A percentile compares a stretch with the other conserved stretches of the same genome.
phyloP scores from a whole-genome alignment of 1,139 yeast genomes.

The Sugiyamaella paludigena region DNA sequence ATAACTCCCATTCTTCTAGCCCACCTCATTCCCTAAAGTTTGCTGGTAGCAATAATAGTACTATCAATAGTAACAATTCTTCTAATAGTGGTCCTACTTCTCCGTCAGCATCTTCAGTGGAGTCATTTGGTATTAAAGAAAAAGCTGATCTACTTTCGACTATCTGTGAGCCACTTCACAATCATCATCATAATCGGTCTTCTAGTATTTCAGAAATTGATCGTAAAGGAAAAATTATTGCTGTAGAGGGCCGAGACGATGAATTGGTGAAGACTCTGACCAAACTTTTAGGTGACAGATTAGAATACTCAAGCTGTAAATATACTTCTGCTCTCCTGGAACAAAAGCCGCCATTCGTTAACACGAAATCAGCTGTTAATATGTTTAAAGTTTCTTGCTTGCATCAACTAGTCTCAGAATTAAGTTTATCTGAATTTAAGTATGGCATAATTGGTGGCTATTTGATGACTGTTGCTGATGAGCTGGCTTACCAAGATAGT shows the following conservation, averaged over 20 bases:
- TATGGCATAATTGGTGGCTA: conserved; percentile 31
- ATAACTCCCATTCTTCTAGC: background rate
- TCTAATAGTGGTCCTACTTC: background rate
- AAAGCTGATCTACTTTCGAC: conserved; percentile 31
- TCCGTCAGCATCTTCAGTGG: conserved; percentile 10
- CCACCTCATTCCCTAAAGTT: conserved; percentile 19
- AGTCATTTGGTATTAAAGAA: conserved; percentile 23
- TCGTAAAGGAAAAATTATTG: conserved; percentile 22
- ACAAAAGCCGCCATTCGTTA: conserved; percentile 24
- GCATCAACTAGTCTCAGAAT: conserved; percentile 28
- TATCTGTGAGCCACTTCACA: conserved; percentile 27
- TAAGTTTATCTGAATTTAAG: conserved; percentile 17
- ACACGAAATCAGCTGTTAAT: conserved; percentile 26
- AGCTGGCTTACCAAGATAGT: conserved; percentile 23
- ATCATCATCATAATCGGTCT: conserved; percentile 12
- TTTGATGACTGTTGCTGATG: conserved; percentile 31
- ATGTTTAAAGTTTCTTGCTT: conserved; percentile 33
- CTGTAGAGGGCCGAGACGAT: conserved; percentile 31
- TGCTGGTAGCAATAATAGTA: conserved; percentile 26
- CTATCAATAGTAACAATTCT: conserved; percentile 24
- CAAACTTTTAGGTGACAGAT: conserved; percentile 18
- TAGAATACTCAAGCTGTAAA: conserved; percentile 20
- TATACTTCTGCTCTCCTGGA: conserved; percentile 16
- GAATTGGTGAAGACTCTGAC: conserved; percentile 23
- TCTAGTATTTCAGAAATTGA: conserved; percentile 10